A percentile compares a stretch with the other conserved stretches of the same genome.
These are phyloP conservation scores for Citrus hindsii DNA, from an alignment of 345 rosid genomes.

Conservation along the genomic window DNA sequence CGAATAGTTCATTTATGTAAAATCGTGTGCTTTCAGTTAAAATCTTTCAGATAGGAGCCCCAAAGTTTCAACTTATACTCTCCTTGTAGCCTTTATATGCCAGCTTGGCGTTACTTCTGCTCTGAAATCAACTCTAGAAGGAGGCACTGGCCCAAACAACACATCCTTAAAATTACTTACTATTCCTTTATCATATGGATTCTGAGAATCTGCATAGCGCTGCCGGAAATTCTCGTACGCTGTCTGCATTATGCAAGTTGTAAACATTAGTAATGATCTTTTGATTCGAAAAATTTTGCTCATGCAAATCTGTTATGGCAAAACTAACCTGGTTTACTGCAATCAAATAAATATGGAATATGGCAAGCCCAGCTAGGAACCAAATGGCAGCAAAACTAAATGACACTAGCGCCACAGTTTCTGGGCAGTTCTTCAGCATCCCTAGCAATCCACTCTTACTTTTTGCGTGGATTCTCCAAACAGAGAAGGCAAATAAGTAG, in stretches of 20 bases:
- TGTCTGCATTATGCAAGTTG: conserved; percentile 22
- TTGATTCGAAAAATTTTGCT: not conserved
- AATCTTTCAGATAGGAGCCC: not conserved
- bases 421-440: conserved; percentile 27
- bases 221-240: conserved; percentile 33
- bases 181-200: conserved; percentile 30
- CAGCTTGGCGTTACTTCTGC: conserved; percentile 19
- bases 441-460: conserved; percentile 20
- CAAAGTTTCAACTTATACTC: not conserved
- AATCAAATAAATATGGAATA: conserved; percentile 29
- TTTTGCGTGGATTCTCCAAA: conserved; percentile 23
- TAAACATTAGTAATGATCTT: not conserved
- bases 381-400: conserved; percentile 32
- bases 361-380: conserved; percentile 29
- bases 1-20: not conserved
- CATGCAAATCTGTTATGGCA: not conserved
- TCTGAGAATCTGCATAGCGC: conserved; percentile 14
- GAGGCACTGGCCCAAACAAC: conserved; percentile 18
- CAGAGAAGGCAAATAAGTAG: conserved; percentile 28
- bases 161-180: conserved; percentile 22
- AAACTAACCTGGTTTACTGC: conserved; percentile 34
- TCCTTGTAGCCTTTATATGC: conserved; percentile 8
- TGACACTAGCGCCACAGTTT: conserved; percentile 21
- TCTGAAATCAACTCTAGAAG: conserved; percentile 35
- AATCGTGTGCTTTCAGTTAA: not conserved